Base-by-base conservation (phyloP, 139 green algal species). In the Eudorina sp. region DNA sequence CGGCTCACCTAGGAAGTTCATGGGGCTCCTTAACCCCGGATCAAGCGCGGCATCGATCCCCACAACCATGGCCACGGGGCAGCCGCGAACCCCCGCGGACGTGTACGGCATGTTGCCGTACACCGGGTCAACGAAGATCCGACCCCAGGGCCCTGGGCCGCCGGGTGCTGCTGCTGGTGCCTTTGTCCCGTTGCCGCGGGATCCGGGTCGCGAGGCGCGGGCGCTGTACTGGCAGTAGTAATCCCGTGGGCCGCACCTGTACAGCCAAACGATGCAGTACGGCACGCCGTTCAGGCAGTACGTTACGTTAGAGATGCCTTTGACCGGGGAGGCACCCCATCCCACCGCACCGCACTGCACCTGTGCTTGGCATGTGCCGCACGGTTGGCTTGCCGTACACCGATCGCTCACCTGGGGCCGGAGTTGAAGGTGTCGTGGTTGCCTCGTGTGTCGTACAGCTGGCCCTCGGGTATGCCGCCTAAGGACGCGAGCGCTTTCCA, bases 401-500 rank as follows among this genome's bases (percentile, higher is more conserved):
- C n/a, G n/a, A n/a, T n/a, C n/a, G 1, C 66, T 18, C 66, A 84
- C 77, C 77, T 84, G 53, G 53, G 38, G 7, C 79, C 81, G 9
- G 81, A 87, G 45, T 87, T 68, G 60, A 87, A 78, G 1, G 81
- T 87, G 64, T 87, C 81, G 81, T 87, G 81, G 34, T 87, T 87
- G 66, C 81, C 81, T 16, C 81, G 81, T 18, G 51, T 53, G 81
- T 87, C 81, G 46, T 51, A 78, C 38, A 87, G 31, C 2, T 14
- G 38, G 19, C 36, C 38, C 5, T 53, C 9, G 27, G 60, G 60
- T 27, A 73, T 29, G 31, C 31, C 62, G 21, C 53, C 80, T 2
- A 4, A 19, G 3, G 41, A 31, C 11, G n/a, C 11, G 4, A 73
- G 58, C 34, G 23, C 80, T 21, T 34, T 29, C 60, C 60, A 73